Conservation (phyloP, 2,329 filamentous ascomycete species). For the Aspergillus jensenii region DNA sequence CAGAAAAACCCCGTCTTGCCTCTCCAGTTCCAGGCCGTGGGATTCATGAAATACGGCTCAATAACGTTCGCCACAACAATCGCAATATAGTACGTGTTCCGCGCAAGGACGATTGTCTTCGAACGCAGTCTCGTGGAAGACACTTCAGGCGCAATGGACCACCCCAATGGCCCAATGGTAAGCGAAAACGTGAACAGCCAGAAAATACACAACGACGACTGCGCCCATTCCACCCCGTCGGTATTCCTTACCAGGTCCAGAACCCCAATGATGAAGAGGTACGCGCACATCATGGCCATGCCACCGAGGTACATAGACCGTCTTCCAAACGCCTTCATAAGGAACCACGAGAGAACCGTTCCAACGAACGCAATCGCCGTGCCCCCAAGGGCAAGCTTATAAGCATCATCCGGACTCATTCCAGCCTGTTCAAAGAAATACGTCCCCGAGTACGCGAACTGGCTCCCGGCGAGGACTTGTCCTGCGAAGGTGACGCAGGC, state of each 20-base stretch:
- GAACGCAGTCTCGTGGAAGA: constrained; percentile 55
- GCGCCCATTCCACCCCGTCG: constrained; percentile 26
- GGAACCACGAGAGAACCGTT: constrained; percentile 52
- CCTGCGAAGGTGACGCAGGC: constrained; percentile 36
- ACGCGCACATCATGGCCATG: constrained; percentile 27
- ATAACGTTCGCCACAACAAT: constrained; percentile 49
- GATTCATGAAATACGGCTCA: constrained; percentile 33
- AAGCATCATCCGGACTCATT: constrained; percentile 44
- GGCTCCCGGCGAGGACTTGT: constrained; percentile 31
- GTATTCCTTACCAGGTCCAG: not conserved
- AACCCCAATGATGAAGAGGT: constrained; percentile 31
- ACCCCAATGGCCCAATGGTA: constrained; percentile 56
- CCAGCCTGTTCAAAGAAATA: constrained; percentile 42
- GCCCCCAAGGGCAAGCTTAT: constrained; percentile 52
- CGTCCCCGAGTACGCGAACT: constrained; percentile 31
- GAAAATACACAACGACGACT: constrained; percentile 50
- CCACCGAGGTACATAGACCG: constrained; percentile 41
- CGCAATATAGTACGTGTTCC: constrained; percentile 52
- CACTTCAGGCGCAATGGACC: constrained; percentile 54
- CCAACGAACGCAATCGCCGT: constrained; percentile 20
- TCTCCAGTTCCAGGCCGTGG: constrained; percentile 38
- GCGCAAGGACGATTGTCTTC: constrained; percentile 57
- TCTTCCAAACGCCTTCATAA: constrained; percentile 39
- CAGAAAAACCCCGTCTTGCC: constrained; percentile 44
- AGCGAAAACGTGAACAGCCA: constrained; percentile 58